Evolutionary conservation across 192 early-diverging fungal species (phyloP), one percentile per base, ranked within the genome.

Genomic region (Podila epigama): DNA sequence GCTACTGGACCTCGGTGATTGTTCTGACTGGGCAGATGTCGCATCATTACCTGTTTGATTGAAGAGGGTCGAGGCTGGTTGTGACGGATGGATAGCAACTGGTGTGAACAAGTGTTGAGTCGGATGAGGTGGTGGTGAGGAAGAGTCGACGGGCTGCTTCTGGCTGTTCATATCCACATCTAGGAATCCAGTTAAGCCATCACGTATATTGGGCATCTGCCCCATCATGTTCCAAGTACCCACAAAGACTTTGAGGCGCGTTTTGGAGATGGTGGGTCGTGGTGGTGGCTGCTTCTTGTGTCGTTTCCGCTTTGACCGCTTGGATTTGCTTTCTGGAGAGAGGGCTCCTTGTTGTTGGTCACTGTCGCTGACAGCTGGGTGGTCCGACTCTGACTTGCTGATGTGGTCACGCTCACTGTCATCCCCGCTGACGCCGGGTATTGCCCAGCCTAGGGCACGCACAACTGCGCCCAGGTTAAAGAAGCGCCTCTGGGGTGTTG

Each of bases 181-280:
- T 9, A 84, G 41, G 34, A 84, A 84, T 10, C 73, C 69, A 1
- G 69, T 68, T 4, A 84, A 48, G 8, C 80, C 82, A 15, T 81
- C 71, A 3, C 41, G 72, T 25, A 70, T 31, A 25, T 54, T 44
- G 2, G 73, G 73, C 53, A 84, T 60, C 16, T 78, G 73, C 1
- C 83, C 83, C 61, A 80, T 82, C 85, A 87, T 87, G 50, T 87
- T 87, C 85, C 85, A 87, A 12, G 85, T 87, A 28, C 85, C 85
- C 12, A 87, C 68, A 71, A 87, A 87, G 11, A 87, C 72, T 44
- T 87, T 87, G 13, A 87, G 69, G 15, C 82, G 67, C 37, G 79
- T 82, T 52, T 56, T 79, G 5, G 66, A 68, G 51, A 77, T 77
- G 7, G 54, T 68, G 2, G 73, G 66, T 40, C 66, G 54, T 1